Evolutionary conservation across 1,139 yeast genomes (phyloP).

Genomic region (Yamadazyma buinensis): DNA sequence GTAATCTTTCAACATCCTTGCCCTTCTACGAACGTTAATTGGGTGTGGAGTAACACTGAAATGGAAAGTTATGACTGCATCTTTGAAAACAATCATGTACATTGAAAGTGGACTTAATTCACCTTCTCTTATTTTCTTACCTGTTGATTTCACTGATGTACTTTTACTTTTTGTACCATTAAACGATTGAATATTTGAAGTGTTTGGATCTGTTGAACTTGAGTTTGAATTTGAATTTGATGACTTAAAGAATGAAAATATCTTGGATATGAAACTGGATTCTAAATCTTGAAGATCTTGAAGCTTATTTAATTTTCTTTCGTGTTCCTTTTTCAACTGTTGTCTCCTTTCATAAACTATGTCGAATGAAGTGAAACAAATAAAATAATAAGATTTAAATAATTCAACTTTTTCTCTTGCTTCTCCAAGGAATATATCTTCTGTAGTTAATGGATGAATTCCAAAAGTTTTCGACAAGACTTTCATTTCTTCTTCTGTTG

Average conservation of each 20-base stretch:
- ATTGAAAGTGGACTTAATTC: slow-evolving; percentile 89
- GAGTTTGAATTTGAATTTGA: no score
- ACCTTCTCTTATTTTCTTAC: slow-evolving; percentile 51
- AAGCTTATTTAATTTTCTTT: slow-evolving; percentile 34
- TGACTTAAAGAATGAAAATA: slow-evolving; percentile 13
- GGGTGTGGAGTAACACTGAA: slow-evolving; percentile 96
- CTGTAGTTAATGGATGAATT: slow-evolving; percentile 93
- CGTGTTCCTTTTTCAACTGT: slow-evolving; percentile 43
- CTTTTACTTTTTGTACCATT: slow-evolving; percentile 8
- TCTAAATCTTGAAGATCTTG: slow-evolving; percentile 35
- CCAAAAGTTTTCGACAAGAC: slow-evolving; percentile 88
- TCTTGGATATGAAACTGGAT: slow-evolving; percentile 9
- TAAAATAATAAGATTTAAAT: slow-evolving; percentile 83
- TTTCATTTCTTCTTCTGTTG: slow-evolving; percentile 96
- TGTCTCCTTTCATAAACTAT: slow-evolving; percentile 69
- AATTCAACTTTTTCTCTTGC: slow-evolving; percentile 93
- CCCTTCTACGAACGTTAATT: slow-evolving; percentile 89
- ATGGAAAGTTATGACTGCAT: slow-evolving; percentile 91
- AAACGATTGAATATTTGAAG: slow-evolving; percentile 7
- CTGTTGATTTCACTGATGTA: slow-evolving; percentile 24
- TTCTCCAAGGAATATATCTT: slow-evolving; percentile 91
- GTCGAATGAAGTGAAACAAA: slow-evolving; percentile 91
- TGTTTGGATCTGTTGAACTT: background rate
- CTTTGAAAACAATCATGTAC: slow-evolving; percentile 86
- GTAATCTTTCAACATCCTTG: slow-evolving; percentile 81